Conservation (phyloP, 495 filamentous ascomycete genomes). For the Articulospora tetracladia region DNA sequence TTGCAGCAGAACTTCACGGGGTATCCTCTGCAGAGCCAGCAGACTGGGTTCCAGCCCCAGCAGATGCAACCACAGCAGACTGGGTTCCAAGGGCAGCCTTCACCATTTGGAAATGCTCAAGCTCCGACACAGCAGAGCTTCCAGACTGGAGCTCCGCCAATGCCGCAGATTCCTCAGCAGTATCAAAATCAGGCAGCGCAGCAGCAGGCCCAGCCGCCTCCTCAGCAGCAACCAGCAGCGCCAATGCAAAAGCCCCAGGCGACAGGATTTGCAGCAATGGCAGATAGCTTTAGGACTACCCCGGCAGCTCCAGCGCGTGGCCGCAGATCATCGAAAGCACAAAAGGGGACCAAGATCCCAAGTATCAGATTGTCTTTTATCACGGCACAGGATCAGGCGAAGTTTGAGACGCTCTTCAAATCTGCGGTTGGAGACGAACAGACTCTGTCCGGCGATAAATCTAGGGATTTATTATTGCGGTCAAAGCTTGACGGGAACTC, state of each 20-base stretch:
- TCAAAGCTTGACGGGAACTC: constrained; percentile 81
- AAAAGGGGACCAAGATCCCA: constrained; percentile 67
- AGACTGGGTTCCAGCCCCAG: constrained; percentile 43
- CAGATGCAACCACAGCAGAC: constrained; percentile 40
- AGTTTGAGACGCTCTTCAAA: constrained; percentile 98
- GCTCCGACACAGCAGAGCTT: constrained; percentile 42
- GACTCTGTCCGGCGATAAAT: constrained; percentile 89
- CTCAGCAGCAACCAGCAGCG: constrained; percentile 37
- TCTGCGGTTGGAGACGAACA: constrained; percentile 84
- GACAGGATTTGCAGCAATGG: constrained; percentile 76
- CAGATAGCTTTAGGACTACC: constrained; percentile 72
- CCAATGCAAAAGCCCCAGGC: constrained; percentile 56
- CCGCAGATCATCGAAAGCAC: constrained; percentile 35
- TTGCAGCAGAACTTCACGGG: constrained; percentile 62
- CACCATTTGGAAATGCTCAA: constrained; percentile 33
- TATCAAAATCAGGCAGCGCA: constrained; percentile 32
- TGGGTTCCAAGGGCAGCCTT: constrained; percentile 35
- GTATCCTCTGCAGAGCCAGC: constrained; percentile 47
- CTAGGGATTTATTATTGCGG: constrained; percentile 79
- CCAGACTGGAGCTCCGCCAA: constrained; percentile 44
- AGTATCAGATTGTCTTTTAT: constrained; percentile 94
- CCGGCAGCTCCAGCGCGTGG: constrained; percentile 51
- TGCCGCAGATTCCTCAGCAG: constrained; percentile 53
- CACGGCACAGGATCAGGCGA: constrained; percentile 90
- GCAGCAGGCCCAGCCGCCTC: not conserved